phyloP scores from a whole-genome alignment of 78 protist genomes.

The Anaeramoeba flamelloides region DNA sequence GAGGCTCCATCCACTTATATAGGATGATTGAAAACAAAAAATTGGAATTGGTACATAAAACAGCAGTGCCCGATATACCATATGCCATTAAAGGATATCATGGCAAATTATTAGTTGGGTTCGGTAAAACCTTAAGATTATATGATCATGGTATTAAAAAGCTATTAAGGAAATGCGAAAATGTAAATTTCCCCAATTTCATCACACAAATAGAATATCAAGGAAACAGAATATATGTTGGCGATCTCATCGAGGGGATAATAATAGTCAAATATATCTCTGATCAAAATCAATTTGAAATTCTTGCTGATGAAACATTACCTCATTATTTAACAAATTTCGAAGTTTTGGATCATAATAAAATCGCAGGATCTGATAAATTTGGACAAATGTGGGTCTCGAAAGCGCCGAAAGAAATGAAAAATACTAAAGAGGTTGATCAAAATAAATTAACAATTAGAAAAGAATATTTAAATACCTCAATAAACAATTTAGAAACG shows the following conservation, averaged over 20 bases:
- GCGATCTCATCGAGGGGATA: not conserved
- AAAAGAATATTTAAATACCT: not conserved
- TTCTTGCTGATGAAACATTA: not conserved
- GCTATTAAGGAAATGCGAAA: slow-evolving; percentile 75
- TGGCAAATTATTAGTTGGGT: slow-evolving; percentile 58
- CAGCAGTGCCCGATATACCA: slow-evolving; percentile 66
- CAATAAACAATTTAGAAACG: not conserved
- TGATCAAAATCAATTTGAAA: not conserved
- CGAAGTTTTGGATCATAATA: not conserved
- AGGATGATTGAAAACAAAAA: not conserved
- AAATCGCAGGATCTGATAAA: not conserved
- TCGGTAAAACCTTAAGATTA: slow-evolving; percentile 46
- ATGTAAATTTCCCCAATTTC: not conserved
- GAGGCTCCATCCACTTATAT: not conserved
- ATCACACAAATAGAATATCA: not conserved
- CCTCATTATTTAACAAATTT: not conserved
- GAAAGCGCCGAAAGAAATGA: not conserved
- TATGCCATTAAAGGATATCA: slow-evolving; percentile 48
- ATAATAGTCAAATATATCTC: not conserved
- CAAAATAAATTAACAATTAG: not conserved
- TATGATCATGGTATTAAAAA: slow-evolving; percentile 74
- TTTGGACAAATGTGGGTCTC: not conserved
- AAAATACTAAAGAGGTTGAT: not conserved
- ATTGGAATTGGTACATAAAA: slow-evolving; percentile 32
- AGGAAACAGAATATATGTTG: not conserved